These are phyloP conservation scores for Naematelia aurantialba DNA, from an alignment of 768 basidiomycete genomes.

Conservation along the genomic window DNA sequence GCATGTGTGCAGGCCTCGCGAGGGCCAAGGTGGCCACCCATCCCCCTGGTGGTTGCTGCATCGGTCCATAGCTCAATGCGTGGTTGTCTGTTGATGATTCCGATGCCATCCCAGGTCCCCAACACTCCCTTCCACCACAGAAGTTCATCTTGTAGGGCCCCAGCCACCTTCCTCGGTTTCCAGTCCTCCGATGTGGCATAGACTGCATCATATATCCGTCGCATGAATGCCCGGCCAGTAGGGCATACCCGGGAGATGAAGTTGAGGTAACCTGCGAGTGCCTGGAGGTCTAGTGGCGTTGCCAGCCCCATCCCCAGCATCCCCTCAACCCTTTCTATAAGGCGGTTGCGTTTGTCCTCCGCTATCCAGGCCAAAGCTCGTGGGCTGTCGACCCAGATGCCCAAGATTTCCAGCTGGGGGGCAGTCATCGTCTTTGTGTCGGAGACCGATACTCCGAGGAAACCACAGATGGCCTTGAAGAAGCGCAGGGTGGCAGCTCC, in stretches of 20 bases:
- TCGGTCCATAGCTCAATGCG: constrained; percentile 7
- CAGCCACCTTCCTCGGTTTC: not conserved
- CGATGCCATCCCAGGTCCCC: constrained; percentile 6
- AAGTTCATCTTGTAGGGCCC: not conserved
- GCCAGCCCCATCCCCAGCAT: not conserved
- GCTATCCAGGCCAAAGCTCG: constrained; percentile 5
- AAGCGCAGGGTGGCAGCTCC: not conserved
- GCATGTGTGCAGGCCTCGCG: not conserved
- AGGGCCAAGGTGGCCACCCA: constrained; percentile 6
- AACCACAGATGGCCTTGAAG: not conserved
- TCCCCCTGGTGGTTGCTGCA: constrained; percentile 5
- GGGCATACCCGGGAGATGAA: constrained; percentile 52
- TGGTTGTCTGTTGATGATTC: not conserved
- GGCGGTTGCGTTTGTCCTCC: not conserved
- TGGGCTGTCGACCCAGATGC: not conserved
- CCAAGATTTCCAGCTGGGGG: not conserved
- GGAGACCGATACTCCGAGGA: not conserved
- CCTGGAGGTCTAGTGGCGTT: constrained; percentile 12
- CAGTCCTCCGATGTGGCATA: not conserved
- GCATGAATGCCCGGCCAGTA: constrained; percentile 40
- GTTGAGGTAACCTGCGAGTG: constrained; percentile 49
- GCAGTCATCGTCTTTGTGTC: not conserved
- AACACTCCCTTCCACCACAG: not conserved
- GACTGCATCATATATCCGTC: constrained; percentile 34
- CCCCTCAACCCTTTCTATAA: not conserved